Percentiles rank a stretch among this genome's conserved stretches.
Conservation (phyloP, 1,284 basidiomycete genomes). For the Ustilago loliicola region DNA sequence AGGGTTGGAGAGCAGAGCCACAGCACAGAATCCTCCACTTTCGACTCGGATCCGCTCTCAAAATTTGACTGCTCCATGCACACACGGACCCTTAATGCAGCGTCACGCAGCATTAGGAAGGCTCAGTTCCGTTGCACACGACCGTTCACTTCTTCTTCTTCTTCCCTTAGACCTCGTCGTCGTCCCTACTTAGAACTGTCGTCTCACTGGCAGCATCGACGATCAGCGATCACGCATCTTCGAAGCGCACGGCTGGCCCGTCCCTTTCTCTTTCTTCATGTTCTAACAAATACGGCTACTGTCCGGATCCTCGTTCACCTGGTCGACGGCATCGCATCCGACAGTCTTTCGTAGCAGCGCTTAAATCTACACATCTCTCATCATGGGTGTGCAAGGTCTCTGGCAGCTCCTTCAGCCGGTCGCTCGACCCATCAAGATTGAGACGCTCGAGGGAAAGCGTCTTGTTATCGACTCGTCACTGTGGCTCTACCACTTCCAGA, state of each 20-base stretch:
- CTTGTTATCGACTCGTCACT: conserved; percentile 92
- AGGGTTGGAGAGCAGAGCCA: not conserved
- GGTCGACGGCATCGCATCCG: not conserved
- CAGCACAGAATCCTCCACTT: not conserved
- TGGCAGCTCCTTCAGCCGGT: conserved; percentile 70
- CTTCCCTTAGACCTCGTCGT: not conserved
- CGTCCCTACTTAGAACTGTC: not conserved
- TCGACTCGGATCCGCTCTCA: not conserved
- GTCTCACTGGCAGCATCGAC: not conserved
- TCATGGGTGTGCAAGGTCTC: conserved; percentile 70
- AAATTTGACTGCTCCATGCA: not conserved
- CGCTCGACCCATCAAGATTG: conserved; percentile 69
- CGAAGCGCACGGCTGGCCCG: not conserved
- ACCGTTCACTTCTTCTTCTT: not conserved
- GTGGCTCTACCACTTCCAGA: conserved; percentile 86
- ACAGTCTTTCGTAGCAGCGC: not conserved
- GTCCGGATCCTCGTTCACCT: not conserved
- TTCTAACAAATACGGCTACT: not conserved
- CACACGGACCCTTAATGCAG: not conserved
- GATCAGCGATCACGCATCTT: too few species aligned
- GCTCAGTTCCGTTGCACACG: not conserved
- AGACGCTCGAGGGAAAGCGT: conserved; percentile 69
- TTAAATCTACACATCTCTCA: not conserved
- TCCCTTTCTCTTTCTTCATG: not conserved
- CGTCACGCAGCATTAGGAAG: not conserved